Base-by-base conservation (phyloP, 2,329 filamentous ascomycete species). In the Sclerotiophoma versabilis region DNA sequence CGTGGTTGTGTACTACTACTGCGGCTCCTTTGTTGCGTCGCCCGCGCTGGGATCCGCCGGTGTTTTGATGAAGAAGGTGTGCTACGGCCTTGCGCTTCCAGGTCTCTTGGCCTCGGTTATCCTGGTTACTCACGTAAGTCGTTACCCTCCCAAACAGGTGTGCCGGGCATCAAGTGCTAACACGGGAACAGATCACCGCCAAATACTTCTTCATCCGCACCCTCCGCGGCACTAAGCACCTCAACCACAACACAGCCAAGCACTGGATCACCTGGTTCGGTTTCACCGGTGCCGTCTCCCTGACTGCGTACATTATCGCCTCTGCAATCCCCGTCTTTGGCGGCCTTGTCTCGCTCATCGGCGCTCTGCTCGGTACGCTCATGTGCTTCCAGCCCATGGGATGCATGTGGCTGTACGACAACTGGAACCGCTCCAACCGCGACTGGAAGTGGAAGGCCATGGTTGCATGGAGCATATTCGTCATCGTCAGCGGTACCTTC, bases 31-130 rank as follows among this genome's bases (percentile, higher is more conserved):
- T 81, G 84, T 88, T 4, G 83, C 85, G 0, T 83, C 80, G 3
- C 86, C 86, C 0, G 84, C 84, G 1, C 79, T 88, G 0, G 85
- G 85, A 14, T 84, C 80, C 30, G 86, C 86, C 0, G 85, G 86
- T 9, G 75, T 77, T 4, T 80, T 78, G 0, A 76, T 88, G 60
- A 87, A 88, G 74, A 86, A 84, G 68, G 78, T 87, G 0, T 73
- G 83, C 0, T 88, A 87, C 60, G 86, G 85, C 2, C 76, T 88
- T 37, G 85, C 56, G 39, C 45, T 60, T 1, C 54, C 50, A 1
- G 54, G 50, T 23, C 38, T 58, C 5, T 45, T 54, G 11, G 54
- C 54, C 17, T 49, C 44, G 2, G 49, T 51, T 5, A 30, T 54
- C 14, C 25, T 58, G n/a, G 49, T 58, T 9, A 50, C 50, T 19